A percentile compares a stretch with the other conserved stretches of the same genome.
phyloP scores from a whole-genome alignment of 768 basidiomycete species.

The Rhizopogon rudus region DNA sequence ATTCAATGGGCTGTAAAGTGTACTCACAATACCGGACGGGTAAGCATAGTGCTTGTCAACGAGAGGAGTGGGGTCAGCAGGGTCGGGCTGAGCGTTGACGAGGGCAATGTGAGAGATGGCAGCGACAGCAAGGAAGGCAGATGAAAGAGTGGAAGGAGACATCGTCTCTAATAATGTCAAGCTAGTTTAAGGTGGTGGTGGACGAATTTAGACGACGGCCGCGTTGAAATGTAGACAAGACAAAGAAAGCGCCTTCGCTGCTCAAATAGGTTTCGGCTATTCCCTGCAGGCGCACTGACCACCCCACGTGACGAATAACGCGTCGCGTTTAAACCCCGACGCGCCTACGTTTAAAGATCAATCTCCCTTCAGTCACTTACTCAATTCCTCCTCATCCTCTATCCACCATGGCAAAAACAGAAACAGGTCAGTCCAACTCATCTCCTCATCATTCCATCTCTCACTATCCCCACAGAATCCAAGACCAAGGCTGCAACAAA shows the following conservation, averaged over 20 bases:
- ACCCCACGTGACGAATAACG: constrained; percentile 20
- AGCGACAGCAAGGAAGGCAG: constrained; percentile 35
- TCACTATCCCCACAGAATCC: constrained; percentile 33
- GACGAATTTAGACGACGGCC: neutral
- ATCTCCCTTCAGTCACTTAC: neutral
- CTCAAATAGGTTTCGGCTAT: constrained; percentile 20
- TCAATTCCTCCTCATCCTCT: constrained; percentile 5
- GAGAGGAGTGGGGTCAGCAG: constrained; percentile 42
- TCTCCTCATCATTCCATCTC: neutral
- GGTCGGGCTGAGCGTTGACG: constrained; percentile 27
- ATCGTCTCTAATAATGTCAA: constrained; percentile 19
- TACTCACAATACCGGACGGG: constrained; percentile 38
- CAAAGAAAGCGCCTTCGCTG: neutral
- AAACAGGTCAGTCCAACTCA: constrained; percentile 34
- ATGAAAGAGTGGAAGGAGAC: constrained; percentile 38
- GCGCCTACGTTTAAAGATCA: constrained; percentile 12
- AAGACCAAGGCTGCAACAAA: constrained; percentile 56
- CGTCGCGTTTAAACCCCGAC: constrained; percentile 16
- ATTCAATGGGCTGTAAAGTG: too few relatives aligned
- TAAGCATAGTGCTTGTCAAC: constrained; percentile 41
- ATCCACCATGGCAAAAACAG: constrained; percentile 44
- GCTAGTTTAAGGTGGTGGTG: neutral
- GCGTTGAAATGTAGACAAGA: neutral
- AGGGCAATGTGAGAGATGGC: constrained; percentile 27
- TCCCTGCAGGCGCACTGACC: constrained; percentile 13